These are phyloP conservation scores for Brassica carinata DNA, from an alignment of 345 rosid genomes.

Conservation along the genomic window DNA sequence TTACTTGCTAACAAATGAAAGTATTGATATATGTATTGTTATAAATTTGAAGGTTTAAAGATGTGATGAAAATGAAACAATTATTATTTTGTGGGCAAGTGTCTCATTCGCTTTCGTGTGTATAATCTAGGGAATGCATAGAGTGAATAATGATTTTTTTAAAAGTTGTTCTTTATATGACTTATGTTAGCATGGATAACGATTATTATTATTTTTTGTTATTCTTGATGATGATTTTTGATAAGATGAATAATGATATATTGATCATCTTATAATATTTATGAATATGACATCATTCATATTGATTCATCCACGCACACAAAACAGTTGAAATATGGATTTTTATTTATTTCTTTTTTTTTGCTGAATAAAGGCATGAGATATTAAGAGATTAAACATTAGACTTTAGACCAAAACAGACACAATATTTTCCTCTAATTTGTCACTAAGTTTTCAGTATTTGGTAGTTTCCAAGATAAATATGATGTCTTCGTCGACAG, in stretches of 20 bases:
- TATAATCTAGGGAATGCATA: not conserved
- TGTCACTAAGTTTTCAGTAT: not conserved
- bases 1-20: not conserved
- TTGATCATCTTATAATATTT: too few relatives aligned
- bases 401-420: not conserved
- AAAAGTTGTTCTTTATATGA: too few relatives aligned
- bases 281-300: too few relatives aligned
- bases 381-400: too few relatives aligned
- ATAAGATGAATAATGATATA: not conserved
- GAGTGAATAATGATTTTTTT: not conserved
- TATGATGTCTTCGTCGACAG: conserved; percentile 47
- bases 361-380: too few relatives aligned
- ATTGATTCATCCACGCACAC: too few relatives aligned
- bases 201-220: not conserved
- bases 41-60: not conserved
- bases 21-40: not conserved
- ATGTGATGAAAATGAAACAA: not conserved
- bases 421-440: not conserved
- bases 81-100: not conserved
- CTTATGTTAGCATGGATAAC: too few relatives aligned
- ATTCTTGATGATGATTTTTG: not conserved
- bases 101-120: not conserved
- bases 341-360: too few relatives aligned
- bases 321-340: too few relatives aligned
- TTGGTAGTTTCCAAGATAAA: not conserved